These are phyloP conservation scores for Spathaspora passalidarum DNA, from an alignment of 805 yeast species.

Conservation along the genomic window DNA sequence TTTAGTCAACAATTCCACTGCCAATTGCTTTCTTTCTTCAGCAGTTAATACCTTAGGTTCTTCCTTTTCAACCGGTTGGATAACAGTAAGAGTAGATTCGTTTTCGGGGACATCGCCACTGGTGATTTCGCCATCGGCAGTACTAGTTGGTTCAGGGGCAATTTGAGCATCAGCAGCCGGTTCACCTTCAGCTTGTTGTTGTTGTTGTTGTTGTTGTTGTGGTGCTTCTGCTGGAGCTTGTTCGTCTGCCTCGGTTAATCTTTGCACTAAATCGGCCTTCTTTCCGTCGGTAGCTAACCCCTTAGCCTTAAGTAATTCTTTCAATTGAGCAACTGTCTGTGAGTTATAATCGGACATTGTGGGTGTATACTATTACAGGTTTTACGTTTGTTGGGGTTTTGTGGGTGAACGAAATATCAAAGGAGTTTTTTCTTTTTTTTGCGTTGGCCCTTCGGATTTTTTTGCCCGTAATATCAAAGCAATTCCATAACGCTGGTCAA, in stretches of 20 bases:
- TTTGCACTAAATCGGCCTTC: conserved; percentile 70
- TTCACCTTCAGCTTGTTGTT: conserved; percentile 5
- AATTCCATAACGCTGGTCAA: too few species aligned
- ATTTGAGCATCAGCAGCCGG: conserved; percentile 9
- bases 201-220: conserved; percentile 1
- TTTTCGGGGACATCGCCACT: conserved; percentile 8
- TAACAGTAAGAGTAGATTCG: conserved; percentile 13
- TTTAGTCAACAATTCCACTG: conserved; percentile 62
- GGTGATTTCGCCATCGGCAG: conserved; percentile 6
- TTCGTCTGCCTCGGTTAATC: conserved; percentile 57
- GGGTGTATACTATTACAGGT: conserved; percentile 1
- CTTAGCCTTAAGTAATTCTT: conserved; percentile 65
- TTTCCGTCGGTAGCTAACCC: conserved; percentile 73
- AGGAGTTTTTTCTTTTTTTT: background rate
- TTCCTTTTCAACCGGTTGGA: conserved; percentile 13
- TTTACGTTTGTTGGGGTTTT: conserved; percentile 1
- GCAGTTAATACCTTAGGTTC: conserved; percentile 46
- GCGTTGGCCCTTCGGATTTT: background rate
- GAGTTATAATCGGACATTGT: conserved; percentile 54
- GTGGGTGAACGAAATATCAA: background rate
- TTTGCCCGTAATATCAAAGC: too few species aligned
- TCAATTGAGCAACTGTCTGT: conserved; percentile 81
- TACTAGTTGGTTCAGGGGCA: conserved; percentile 11
- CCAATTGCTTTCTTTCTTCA: conserved; percentile 69
- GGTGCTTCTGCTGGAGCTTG: conserved; percentile 9